Conservation (phyloP, 2,329 filamentous ascomycete species). For the Clarireedia paspali region DNA sequence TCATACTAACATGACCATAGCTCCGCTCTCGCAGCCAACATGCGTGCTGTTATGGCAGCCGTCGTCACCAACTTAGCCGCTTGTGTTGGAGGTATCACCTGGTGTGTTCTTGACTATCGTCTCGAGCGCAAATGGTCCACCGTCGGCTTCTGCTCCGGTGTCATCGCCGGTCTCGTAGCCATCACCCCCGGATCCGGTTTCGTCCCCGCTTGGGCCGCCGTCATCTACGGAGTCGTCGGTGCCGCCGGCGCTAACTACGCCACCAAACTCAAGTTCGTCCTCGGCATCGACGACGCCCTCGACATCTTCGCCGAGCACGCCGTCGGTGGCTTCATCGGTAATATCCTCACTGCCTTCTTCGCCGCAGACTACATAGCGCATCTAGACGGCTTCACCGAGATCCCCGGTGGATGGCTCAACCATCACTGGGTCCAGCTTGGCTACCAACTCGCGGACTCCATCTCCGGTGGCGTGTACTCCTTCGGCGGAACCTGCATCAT, state of each 20-base stretch:
- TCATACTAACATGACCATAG: not conserved
- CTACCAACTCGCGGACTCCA: conserved; percentile 76
- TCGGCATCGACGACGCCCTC: conserved; percentile 74
- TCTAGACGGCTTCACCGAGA: conserved; percentile 62
- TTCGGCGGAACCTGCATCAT: conserved; percentile 73
- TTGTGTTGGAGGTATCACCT: conserved; percentile 77
- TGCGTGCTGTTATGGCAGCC: conserved; percentile 80
- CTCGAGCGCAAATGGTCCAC: conserved; percentile 89
- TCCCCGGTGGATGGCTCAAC: conserved; percentile 75
- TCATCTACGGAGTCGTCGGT: conserved; percentile 70
- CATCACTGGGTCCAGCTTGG: conserved; percentile 75
- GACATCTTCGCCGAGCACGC: conserved; percentile 84
- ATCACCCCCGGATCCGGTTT: conserved; percentile 84
- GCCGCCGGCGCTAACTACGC: conserved; percentile 79
- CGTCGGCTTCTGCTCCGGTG: conserved; percentile 86
- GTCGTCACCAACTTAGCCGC: conserved; percentile 81
- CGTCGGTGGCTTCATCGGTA: conserved; percentile 71
- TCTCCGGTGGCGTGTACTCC: conserved; percentile 68
- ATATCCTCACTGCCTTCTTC: conserved; percentile 74
- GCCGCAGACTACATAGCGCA: conserved; percentile 78
- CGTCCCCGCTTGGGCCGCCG: conserved; percentile 77
- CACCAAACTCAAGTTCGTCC: conserved; percentile 81
- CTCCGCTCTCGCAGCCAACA: conserved; percentile 70
- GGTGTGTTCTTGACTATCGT: conserved; percentile 83
- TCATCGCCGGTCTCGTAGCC: conserved; percentile 77